Evolutionary conservation across 2,329 filamentous ascomycete genomes (phyloP).

Genomic region (Aspergillus fischeri): DNA sequence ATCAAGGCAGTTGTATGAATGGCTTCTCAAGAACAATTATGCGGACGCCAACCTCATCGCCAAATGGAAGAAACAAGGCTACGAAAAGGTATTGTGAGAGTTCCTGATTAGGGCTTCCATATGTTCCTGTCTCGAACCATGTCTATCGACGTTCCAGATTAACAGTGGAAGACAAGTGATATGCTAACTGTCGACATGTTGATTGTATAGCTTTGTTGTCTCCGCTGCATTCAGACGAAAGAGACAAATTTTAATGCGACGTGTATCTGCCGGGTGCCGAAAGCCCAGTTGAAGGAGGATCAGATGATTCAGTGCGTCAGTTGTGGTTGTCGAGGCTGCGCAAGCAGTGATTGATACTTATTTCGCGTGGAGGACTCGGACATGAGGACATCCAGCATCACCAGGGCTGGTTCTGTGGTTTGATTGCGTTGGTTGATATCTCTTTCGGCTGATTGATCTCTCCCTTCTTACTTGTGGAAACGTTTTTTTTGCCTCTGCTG

Average conservation of each 20-base stretch:
- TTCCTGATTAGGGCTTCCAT: constrained; percentile 18
- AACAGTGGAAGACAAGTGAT: neutral
- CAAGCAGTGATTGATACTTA: constrained; percentile 66
- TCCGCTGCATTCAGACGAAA: constrained; percentile 97
- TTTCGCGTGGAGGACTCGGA: neutral
- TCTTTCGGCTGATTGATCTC: neutral
- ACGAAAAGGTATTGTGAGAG: constrained; percentile 73
- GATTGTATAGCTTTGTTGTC: constrained; percentile 70
- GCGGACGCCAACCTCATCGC: constrained; percentile 93
- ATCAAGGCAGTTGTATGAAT: constrained; percentile 86
- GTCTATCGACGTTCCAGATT: neutral
- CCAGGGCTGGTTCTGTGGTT: neutral
- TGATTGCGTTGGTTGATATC: neutral
- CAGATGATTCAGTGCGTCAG: constrained; percentile 90
- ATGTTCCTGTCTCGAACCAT: neutral
- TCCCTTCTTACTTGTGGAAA: neutral
- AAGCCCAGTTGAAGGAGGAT: constrained; percentile 82
- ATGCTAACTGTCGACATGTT: neutral
- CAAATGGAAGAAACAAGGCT: constrained; percentile 99
- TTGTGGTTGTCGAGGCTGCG: constrained; percentile 89
- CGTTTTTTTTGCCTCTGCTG: neutral
- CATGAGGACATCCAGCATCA: neutral
- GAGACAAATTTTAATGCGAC: constrained; percentile 99
- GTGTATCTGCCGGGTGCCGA: constrained; percentile 92
- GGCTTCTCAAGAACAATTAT: constrained; percentile 93